These are phyloP conservation scores for Fusarium burgessii DNA, from an alignment of 2,329 filamentous ascomycete species.

Conservation along the genomic window DNA sequence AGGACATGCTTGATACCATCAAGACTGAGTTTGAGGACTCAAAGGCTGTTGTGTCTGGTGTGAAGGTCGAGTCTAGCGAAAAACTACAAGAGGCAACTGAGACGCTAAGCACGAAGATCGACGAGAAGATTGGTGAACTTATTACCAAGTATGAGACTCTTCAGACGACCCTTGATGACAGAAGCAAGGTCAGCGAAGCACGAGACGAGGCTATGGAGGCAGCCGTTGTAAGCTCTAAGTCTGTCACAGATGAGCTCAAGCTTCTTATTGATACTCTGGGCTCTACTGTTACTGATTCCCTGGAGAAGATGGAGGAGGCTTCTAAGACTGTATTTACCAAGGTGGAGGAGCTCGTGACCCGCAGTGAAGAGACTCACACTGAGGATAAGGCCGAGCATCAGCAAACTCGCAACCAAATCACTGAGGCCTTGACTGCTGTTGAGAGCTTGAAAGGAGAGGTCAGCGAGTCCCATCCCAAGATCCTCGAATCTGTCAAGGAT, in stretches of 20 bases:
- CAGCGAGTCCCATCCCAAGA: constrained; percentile 86
- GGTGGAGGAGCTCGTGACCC: constrained; percentile 81
- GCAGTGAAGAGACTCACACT: constrained; percentile 79
- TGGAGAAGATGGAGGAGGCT: constrained; percentile 88
- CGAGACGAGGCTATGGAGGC: constrained; percentile 79
- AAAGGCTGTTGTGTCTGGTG: constrained; percentile 80
- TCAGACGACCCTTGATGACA: constrained; percentile 78
- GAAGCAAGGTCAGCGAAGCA: constrained; percentile 78
- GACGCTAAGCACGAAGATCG: constrained; percentile 66
- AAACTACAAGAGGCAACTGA: constrained; percentile 73
- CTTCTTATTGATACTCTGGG: constrained; percentile 87
- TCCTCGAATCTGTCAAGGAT: constrained; percentile 87
- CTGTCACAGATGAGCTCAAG: constrained; percentile 87
- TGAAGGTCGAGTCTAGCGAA: constrained; percentile 86
- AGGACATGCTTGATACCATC: constrained; percentile 79
- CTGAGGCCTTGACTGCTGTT: constrained; percentile 78
- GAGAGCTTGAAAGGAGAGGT: constrained; percentile 83
- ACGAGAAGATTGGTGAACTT: constrained; percentile 78
- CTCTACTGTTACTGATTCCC: constrained; percentile 80
- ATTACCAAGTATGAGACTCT: constrained; percentile 91
- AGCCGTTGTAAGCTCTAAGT: constrained; percentile 79
- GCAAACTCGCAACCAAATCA: constrained; percentile 83
- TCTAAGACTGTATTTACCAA: constrained; percentile 87
- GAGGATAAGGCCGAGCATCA: constrained; percentile 84
- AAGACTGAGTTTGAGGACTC: constrained; percentile 90